Base-by-base conservation (phyloP, 2,329 filamentous ascomycete species). In the Pestalotiopsis sp. region DNA sequence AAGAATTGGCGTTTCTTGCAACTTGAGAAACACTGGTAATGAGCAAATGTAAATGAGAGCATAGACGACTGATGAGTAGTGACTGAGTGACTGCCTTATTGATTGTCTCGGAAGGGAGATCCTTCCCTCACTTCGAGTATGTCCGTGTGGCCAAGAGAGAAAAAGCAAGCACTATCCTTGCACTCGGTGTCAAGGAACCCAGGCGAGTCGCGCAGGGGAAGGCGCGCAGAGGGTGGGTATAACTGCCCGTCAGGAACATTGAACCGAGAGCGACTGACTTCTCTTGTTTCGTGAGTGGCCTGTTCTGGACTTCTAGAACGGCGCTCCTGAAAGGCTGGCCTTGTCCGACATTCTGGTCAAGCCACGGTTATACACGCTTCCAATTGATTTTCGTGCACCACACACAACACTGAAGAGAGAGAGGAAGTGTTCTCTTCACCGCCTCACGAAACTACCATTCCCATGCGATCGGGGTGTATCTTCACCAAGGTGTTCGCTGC, bases 41-140 rank as follows among this genome's bases (percentile, higher is more conserved):
- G 23, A 27, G 6, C 23, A 27, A 59, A 23, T 25, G 23, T 17
- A 20, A 59, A 3, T 36, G 23, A 25, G 57, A 52, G 45, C 45
- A 23, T 52, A 6, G 41, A 14, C 41, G 13, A 49, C 41, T n/a
- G n/a, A 49, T n/a, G 13, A n/a, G 31, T 9, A 52, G 17, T 14
- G 17, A 52, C 23, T 14, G 27, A 27, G 7, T 27, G 20, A 17
- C 25, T 27, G 14, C 57, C 23, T 59, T 20, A 59, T 59, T 59
- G 57, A 27, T 59, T 59, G 57, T 59, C 57, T 59, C 57, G 57
- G 57, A 59, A 59, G 23, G 57, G 57, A 27, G 57, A 59, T 36
- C 57, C 57, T 36, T 27, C 23, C 23, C 23, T 36, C 14, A 59
- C 57, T 27, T 36, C 25, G 20, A 36, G 20, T 36, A 27, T 59